Evolutionary conservation across 371 early-diverging fungal genomes (phyloP), one percentile per base, ranked within the genome.

Genomic region (Mortierella sp.): DNA sequence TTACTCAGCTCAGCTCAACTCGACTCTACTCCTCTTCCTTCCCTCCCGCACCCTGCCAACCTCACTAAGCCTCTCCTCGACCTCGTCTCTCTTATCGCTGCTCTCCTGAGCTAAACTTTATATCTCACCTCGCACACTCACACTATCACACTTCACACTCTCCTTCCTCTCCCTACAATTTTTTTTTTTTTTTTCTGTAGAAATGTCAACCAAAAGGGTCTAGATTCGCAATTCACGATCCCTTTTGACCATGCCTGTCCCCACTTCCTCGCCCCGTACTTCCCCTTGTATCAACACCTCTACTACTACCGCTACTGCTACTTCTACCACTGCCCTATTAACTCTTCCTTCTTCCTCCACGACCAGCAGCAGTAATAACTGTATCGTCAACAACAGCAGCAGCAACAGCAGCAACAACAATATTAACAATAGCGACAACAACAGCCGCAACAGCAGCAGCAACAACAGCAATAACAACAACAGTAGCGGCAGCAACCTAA

Each of bases 221-320:
- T 40, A 62, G 24, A 16, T 18, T 35, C 8, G 32, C 26, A 24
- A 39, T 60, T 60, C 60, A 60, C 37, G 10, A 32, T 58, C 59
- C 22, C 22, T 26, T 55, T 55, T 22, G 28, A 57, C 47, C 58
- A 70, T 75, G 76, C 76, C 76, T 30, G 76, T 75, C 20, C 76
- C 76, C 30, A 70, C 70, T 55, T 28, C 28, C 22, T 65, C 75
- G 1, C 75, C 75, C 43, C 70, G 70, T 22, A 61, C 70, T 3
- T 64, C 66, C 11, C 68, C 68, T 14, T 28, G 45, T 51, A 45
- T 39, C 64, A 47, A 39, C 52, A 49, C 24, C 2, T 1, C 55
- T 35, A 35, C 52, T 20, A 49, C 3, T 16, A 39, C 39, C 10
- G 14, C 43, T 14, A 40, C 43, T 14, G 14, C 43, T 9, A 49